Evolutionary conservation across 495 filamentous ascomycete genomes (phyloP).

Genomic region (Lepraria neglecta): DNA sequence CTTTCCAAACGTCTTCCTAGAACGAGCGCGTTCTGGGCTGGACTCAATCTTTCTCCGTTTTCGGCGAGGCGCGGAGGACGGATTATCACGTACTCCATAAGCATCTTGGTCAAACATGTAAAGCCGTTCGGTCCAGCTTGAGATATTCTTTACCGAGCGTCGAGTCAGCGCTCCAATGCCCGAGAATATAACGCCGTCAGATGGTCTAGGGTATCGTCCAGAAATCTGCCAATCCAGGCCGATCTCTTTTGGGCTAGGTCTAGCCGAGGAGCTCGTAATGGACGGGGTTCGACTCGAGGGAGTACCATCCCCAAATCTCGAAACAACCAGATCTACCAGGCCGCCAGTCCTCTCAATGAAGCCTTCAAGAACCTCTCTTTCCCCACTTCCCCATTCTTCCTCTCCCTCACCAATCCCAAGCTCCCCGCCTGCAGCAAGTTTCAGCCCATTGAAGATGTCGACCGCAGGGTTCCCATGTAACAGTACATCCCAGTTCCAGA

Average conservation of each 20-base stretch:
- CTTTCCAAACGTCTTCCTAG: not conserved
- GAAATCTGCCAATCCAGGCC: constrained; percentile 5
- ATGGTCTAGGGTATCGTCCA: constrained; percentile 33
- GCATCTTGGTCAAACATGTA: constrained; percentile 69
- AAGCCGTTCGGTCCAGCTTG: constrained; percentile 77
- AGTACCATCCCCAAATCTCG: constrained; percentile 65
- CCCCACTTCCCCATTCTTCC: constrained; percentile 86
- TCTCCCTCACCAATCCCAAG: constrained; percentile 90
- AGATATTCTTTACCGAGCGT: constrained; percentile 57
- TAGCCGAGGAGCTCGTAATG: constrained; percentile 15
- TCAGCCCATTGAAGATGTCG: constrained; percentile 73
- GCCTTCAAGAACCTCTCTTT: constrained; percentile 84
- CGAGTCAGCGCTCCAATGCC: constrained; percentile 64
- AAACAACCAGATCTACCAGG: constrained; percentile 77
- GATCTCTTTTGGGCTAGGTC: not conserved
- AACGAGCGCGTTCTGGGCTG: not conserved
- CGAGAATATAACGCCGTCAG: constrained; percentile 79
- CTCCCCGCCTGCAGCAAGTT: constrained; percentile 85
- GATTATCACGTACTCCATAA: constrained; percentile 75
- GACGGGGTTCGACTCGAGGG: constrained; percentile 13
- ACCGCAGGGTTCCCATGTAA: constrained; percentile 81
- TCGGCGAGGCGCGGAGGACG: constrained; percentile 49
- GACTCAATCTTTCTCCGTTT: constrained; percentile 33
- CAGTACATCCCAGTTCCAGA: constrained; percentile 80
- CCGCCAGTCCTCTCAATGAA: constrained; percentile 59